phyloP scores from a whole-genome alignment of 352 stramenopile species.

The Globisporangium middletonii region DNA sequence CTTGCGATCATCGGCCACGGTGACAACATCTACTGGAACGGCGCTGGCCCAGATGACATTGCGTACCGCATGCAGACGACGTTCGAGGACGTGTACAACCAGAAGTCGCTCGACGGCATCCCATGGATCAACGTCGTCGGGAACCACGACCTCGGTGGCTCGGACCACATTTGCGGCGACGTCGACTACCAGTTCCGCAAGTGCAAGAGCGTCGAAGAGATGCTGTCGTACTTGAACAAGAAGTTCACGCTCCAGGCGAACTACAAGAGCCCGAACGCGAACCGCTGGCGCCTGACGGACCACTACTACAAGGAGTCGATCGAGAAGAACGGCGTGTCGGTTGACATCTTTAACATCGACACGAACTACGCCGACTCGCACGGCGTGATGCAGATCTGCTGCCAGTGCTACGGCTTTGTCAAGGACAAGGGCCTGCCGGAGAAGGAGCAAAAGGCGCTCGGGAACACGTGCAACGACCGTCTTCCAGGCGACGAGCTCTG shows the following conservation, averaged over 20 bases:
- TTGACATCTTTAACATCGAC: conserved; percentile 88
- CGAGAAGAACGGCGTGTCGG: conserved; percentile 70
- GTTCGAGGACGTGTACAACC: conserved; percentile 85
- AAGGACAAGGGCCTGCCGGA: conserved; percentile 50
- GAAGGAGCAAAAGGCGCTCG: conserved; percentile 43
- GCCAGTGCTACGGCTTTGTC: conserved; percentile 84
- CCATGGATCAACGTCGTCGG: conserved; percentile 85
- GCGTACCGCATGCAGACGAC: conserved; percentile 79
- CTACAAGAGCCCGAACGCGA: conserved; percentile 75
- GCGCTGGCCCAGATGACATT: conserved; percentile 67
- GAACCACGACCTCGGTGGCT: conserved; percentile 85
- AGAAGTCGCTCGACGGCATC: conserved; percentile 60
- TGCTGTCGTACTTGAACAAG: conserved; percentile 79
- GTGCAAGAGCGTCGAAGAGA: conserved; percentile 60
- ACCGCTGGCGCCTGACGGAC: conserved; percentile 76
- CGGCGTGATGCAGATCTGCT: conserved; percentile 81
- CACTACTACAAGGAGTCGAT: conserved; percentile 85
- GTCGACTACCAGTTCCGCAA: conserved; percentile 85
- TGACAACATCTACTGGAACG: conserved; percentile 89
- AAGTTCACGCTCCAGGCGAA: conserved; percentile 76
- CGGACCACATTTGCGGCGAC: conserved; percentile 80
- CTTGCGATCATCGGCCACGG: conserved; percentile 70
- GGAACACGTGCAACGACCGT: conserved; percentile 66
- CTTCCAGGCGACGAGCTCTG: conserved; percentile 62
- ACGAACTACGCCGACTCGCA: conserved; percentile 85